Percentiles rank a stretch among this genome's conserved stretches.
Conservation (phyloP, 768 basidiomycete species). For the Russula griseocarnosa region DNA sequence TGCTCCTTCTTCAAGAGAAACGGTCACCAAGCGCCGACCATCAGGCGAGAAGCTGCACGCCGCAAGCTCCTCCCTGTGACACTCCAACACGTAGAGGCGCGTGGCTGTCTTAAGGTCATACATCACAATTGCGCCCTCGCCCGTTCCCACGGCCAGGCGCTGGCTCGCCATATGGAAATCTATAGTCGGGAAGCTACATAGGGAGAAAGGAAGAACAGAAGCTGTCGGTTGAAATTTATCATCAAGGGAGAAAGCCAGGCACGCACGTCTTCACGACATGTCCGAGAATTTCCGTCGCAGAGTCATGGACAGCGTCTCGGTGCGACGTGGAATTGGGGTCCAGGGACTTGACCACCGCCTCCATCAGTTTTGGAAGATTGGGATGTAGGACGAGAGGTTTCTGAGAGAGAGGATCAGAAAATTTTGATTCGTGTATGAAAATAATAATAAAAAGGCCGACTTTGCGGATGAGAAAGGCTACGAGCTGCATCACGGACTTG, state of each 20-base stretch:
- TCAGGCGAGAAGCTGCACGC: conserved; percentile 93
- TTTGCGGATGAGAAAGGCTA: conserved; percentile 92
- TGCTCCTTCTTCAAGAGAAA: conserved; percentile 78
- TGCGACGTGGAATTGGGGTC: conserved; percentile 80
- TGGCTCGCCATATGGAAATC: conserved; percentile 89
- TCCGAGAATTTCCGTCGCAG: conserved; percentile 91
- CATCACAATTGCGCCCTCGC: conserved; percentile 91
- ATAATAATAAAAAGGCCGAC: conserved; percentile 35
- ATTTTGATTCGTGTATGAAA: not conserved
- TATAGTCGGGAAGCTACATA: conserved; percentile 77
- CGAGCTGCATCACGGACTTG: conserved; percentile 85
- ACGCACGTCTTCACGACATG: conserved; percentile 90
- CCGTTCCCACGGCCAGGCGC: conserved; percentile 87
- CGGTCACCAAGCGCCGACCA: conserved; percentile 81
- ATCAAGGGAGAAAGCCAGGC: conserved; percentile 29
- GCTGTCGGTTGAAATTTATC: not conserved
- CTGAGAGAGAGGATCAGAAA: conserved; percentile 39
- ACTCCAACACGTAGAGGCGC: conserved; percentile 90
- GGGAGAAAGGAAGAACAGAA: not conserved
- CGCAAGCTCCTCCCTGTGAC: conserved; percentile 75
- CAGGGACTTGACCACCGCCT: conserved; percentile 93
- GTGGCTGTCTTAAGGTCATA: conserved; percentile 97
- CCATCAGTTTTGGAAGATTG: conserved; percentile 79
- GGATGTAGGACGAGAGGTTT: conserved; percentile 82
- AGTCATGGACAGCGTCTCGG: conserved; percentile 81